phyloP scores from a whole-genome alignment of 768 basidiomycete species.

The Trametes villosa region DNA sequence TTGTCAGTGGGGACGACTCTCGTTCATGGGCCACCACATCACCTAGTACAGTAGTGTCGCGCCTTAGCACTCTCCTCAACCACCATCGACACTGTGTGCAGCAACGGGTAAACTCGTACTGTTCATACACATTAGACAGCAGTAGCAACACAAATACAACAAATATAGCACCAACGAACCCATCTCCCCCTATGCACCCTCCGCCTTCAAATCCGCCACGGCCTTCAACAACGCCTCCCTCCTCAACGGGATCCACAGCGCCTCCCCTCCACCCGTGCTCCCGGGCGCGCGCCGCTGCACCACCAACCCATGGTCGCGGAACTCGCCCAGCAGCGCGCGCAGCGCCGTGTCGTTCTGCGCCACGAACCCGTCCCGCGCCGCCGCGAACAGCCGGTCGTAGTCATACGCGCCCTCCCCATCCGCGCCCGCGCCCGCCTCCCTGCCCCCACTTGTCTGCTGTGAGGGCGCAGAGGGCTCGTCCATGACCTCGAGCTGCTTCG shows the following conservation, averaged over 20 bases:
- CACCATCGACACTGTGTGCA: too few relatives aligned
- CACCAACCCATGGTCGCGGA: conserved; percentile 89
- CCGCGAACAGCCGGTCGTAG: conserved; percentile 71
- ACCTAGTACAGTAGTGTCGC: too few relatives aligned
- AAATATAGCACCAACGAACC: not conserved
- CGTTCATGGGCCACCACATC: too few relatives aligned
- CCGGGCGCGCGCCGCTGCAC: conserved; percentile 45
- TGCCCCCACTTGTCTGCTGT: conserved; percentile 15
- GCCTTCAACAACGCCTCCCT: conserved; percentile 53
- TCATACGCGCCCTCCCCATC: conserved; percentile 54
- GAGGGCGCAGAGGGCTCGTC: conserved; percentile 41
- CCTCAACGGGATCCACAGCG: conserved; percentile 86
- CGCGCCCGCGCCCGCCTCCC: conserved; percentile 30
- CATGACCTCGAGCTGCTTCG: conserved; percentile 67
- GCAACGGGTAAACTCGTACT: too few relatives aligned
- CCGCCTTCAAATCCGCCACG: conserved; percentile 27
- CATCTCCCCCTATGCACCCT: conserved; percentile 7
- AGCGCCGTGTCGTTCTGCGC: conserved; percentile 88
- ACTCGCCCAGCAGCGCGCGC: conserved; percentile 83
- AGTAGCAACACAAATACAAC: not conserved
- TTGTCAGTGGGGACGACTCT: too few relatives aligned
- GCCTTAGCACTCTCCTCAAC: too few relatives aligned
- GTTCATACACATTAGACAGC: too few relatives aligned
- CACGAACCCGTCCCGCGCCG: conserved; percentile 82
- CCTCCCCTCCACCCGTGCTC: conserved; percentile 53